phyloP scores from a whole-genome alignment of 1,284 basidiomycete genomes.

The Cryptococcus sp. region DNA sequence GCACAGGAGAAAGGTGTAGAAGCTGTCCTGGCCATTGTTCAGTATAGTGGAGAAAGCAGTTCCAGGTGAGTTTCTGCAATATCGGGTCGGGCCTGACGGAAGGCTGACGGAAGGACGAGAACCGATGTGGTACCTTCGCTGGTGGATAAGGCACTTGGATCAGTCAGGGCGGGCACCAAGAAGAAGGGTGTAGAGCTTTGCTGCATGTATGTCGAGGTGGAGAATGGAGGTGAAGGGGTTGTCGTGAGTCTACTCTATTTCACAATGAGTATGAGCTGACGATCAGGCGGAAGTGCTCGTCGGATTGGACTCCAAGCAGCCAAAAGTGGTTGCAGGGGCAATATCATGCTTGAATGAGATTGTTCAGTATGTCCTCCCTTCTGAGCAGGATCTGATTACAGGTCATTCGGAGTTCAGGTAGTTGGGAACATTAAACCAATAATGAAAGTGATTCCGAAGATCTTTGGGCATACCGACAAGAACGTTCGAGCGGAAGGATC shows the following conservation, averaged over 20 bases:
- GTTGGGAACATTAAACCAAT: constrained; percentile 70
- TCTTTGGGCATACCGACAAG: constrained; percentile 95
- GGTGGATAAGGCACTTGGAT: constrained; percentile 94
- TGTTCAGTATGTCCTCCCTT: constrained; percentile 52
- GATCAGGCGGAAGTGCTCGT: constrained; percentile 72
- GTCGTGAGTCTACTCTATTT: constrained; percentile 60
- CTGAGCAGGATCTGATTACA: constrained; percentile 37
- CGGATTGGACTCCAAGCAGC: constrained; percentile 87
- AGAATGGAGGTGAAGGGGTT: constrained; percentile 80
- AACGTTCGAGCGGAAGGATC: constrained; percentile 89
- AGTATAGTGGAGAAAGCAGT: constrained; percentile 83
- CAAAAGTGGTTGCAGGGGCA: constrained; percentile 83
- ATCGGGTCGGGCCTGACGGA: no score
- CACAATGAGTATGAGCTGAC: not conserved
- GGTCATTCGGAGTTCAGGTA: constrained; percentile 75
- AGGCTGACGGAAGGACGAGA: constrained; percentile 56
- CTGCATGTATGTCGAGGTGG: constrained; percentile 88
- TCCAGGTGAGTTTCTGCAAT: constrained; percentile 51
- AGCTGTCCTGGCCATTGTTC: constrained; percentile 76
- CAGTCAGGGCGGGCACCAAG: constrained; percentile 86
- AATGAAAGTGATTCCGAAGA: constrained; percentile 82
- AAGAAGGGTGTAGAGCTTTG: constrained; percentile 80
- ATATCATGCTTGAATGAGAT: constrained; percentile 78
- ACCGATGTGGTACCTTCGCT: constrained; percentile 78
- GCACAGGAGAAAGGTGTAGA: constrained; percentile 97